Evolutionary conservation across 1,139 yeast genomes (phyloP), one percentile per base, ranked within the genome.

Genomic region (Scheffersomyces stambukii): DNA sequence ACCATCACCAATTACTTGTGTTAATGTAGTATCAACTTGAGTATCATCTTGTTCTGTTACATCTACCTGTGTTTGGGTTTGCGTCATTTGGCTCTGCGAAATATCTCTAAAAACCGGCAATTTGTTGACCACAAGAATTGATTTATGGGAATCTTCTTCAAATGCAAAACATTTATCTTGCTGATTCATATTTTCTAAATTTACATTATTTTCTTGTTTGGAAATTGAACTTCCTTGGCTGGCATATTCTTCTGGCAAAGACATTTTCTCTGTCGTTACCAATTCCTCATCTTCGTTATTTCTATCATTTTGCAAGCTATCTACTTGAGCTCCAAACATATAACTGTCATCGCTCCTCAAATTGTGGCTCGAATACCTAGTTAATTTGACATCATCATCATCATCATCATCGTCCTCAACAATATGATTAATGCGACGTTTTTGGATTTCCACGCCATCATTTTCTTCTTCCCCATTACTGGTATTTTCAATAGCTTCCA

Each of bases 261-360:
- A 17, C 6, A 14, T 6, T 13, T 11, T 20, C 17, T 17, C 25
- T 13, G 4, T 24, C 9, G 11, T 20, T 11, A 24, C 27, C n/a
- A 21, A 25, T 12, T 20, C 14, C 20, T 19, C 16, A 12, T 25
- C 32, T n/a, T 25, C 34, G 4, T 25, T 17, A 14, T 8, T 9
- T 8, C 8, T 12, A 3, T 16, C 19, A 11, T 26, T 10, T 6
- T 13, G 18, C 6, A 23, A 28, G 8, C 28, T 23, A 7, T 27
- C 33, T 1, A 19, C 22, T 8, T 33, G 31, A 25, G 38, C 32
- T 19, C 65, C 68, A 41, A 58, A 57, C 65, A 60, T 60, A 33
- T 54, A 59, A 30, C 63, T 55, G 29, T 61, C 67, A 35, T 59
- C 65, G 19, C 43, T 41, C 26, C 57, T 26, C 13, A 25, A 15